phyloP scores from a whole-genome alignment of 495 filamentous ascomycete species.

The Aspergillus ostianus region DNA sequence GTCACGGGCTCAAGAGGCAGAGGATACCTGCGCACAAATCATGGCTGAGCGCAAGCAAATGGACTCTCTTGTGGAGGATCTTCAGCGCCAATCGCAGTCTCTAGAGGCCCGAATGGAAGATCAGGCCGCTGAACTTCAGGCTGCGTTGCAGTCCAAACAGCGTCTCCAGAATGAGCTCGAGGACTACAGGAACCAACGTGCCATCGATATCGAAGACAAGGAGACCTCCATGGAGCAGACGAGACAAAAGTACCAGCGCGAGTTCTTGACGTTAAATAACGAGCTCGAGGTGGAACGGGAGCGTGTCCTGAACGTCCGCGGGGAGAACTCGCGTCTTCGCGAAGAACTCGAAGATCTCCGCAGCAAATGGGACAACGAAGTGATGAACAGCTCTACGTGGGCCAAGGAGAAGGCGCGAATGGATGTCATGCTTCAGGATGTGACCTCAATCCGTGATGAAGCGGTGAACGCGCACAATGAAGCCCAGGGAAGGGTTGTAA shows the following conservation, averaged over 20 bases:
- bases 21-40: conserved; percentile 85
- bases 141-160: conserved; percentile 86
- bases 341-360: conserved; percentile 94
- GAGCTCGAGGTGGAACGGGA: conserved; percentile 94
- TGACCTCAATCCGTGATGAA: conserved; percentile 87
- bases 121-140: conserved; percentile 82
- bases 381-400: conserved; percentile 96
- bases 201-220: conserved; percentile 95
- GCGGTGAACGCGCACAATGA: conserved; percentile 92
- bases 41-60: conserved; percentile 91
- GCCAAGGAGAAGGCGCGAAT: conserved; percentile 95
- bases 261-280: conserved; percentile 82
- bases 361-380: conserved; percentile 97
- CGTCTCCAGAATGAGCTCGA: conserved; percentile 96
- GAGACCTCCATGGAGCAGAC: conserved; percentile 97
- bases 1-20: conserved; percentile 80
- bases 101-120: conserved; percentile 92
- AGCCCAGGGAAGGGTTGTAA: conserved; percentile 87
- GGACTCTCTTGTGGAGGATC: conserved; percentile 83
- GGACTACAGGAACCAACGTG: conserved; percentile 91
- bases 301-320: conserved; percentile 66
- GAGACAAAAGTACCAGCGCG: conserved; percentile 92
- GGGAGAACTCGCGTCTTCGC: conserved; percentile 71
- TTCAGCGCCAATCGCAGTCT: conserved; percentile 84
- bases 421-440: conserved; percentile 86